Conservation (phyloP, 75 land plant species). For the Selaginella tamariscina region DNA sequence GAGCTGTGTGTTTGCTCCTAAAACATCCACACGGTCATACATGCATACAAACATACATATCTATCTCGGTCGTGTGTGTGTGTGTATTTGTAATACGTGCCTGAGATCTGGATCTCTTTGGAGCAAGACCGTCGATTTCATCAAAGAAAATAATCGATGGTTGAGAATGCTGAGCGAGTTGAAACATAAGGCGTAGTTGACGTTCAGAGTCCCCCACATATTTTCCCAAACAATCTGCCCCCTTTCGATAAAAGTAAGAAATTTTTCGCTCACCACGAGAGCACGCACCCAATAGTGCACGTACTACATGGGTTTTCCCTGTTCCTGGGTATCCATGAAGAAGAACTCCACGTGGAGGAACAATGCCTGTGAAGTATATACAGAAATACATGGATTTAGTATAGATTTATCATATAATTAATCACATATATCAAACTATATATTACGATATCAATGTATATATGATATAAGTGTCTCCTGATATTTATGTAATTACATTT, state of each 20-base stretch:
- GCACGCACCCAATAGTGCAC: constrained; percentile 83
- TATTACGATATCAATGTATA: no score
- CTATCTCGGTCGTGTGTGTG: constrained; percentile 68
- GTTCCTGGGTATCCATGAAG: constrained; percentile 97
- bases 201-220: constrained; percentile 99
- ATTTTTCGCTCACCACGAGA: constrained; percentile 66
- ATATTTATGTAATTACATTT: no score
- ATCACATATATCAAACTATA: no score
- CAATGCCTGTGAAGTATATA: no score
- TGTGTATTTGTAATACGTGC: no score
- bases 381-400: no score
- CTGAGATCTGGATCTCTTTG: constrained; percentile 64
- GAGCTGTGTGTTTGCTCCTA: constrained; percentile 93
- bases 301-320: constrained; percentile 84
- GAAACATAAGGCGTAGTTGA: constrained; percentile 77
- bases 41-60: constrained; percentile 97
- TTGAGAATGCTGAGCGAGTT: constrained; percentile 83
- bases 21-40: constrained; percentile 53
- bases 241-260: constrained; percentile 92
- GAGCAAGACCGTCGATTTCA: constrained; percentile 98
- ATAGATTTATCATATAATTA: no score
- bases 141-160: constrained; percentile 98
- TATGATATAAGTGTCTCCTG: no score
- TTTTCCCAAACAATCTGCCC: constrained; percentile 93
- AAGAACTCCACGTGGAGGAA: constrained; percentile 91